Evolutionary conservation across 345 rosid genomes (phyloP).

Genomic region (Combretum micranthum): DNA sequence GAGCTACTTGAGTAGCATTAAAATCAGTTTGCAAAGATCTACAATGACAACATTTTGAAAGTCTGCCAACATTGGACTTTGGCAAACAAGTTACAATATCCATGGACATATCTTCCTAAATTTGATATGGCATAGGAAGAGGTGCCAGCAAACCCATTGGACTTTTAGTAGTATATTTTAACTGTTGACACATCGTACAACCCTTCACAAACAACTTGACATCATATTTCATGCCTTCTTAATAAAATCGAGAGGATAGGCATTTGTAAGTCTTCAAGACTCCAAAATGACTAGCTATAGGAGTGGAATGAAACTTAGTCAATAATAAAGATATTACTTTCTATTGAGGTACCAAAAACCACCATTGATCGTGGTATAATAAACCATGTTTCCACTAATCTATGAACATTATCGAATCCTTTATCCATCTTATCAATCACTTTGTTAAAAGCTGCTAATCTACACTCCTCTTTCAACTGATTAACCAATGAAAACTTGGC

Average conservation of each 20-base stretch:
- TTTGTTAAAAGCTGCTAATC: not conserved
- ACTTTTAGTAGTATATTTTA: not conserved
- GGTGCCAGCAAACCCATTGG: not conserved
- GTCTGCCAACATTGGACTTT: not conserved
- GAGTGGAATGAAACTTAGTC: not conserved
- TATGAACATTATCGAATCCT: too few species aligned
- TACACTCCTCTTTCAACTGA: not conserved
- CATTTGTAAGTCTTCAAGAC: not conserved
- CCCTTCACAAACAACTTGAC: not conserved
- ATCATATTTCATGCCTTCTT: not conserved
- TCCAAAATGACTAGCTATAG: not conserved
- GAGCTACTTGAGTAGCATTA: too few species aligned
- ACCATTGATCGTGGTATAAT: not conserved
- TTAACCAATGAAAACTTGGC: not conserved
- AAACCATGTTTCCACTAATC: too few species aligned
- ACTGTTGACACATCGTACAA: not conserved
- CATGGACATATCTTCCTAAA: not conserved
- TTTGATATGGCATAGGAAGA: not conserved
- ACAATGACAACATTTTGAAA: too few species aligned
- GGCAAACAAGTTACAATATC: not conserved
- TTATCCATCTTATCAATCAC: not conserved
- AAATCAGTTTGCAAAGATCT: too few species aligned
- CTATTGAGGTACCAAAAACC: not conserved
- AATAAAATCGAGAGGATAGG: not conserved
- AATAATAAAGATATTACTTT: not conserved